Evolutionary conservation across 2,329 filamentous ascomycete species (phyloP).

Genomic region (Colletotrichum tamarilloi): DNA sequence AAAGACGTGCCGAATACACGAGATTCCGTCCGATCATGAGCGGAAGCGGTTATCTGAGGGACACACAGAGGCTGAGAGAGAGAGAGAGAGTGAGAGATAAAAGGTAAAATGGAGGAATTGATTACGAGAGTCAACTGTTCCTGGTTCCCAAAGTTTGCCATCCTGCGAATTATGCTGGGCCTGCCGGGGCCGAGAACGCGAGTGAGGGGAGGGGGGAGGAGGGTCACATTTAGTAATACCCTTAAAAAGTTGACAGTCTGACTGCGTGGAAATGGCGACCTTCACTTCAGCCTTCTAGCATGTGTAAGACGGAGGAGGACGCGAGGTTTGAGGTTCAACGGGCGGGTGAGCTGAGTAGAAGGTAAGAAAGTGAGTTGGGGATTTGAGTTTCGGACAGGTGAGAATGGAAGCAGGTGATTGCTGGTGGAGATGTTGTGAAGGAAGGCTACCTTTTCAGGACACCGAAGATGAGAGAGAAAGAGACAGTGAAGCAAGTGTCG

Average conservation of each 20-base stretch:
- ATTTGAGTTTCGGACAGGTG: slow-evolving; percentile 14
- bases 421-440: not conserved
- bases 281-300: not conserved
- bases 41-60: not conserved
- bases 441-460: not conserved
- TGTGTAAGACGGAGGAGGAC: not conserved
- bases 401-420: not conserved
- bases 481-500: not conserved
- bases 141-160: not conserved
- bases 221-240: not conserved
- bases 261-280: not conserved
- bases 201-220: not conserved
- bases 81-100: not conserved
- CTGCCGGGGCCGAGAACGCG: not conserved
- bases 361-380: not conserved
- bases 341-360: not conserved
- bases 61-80: not conserved
- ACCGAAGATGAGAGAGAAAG: not conserved
- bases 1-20: not conserved
- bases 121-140: slow-evolving; percentile 9
- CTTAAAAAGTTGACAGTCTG: not conserved
- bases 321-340: slow-evolving; percentile 1
- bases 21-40: slow-evolving; percentile 11
- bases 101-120: not conserved
- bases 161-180: not conserved